These are phyloP conservation scores for Monascus purpureus DNA, from an alignment of 495 filamentous ascomycete species.

Conservation along the genomic window DNA sequence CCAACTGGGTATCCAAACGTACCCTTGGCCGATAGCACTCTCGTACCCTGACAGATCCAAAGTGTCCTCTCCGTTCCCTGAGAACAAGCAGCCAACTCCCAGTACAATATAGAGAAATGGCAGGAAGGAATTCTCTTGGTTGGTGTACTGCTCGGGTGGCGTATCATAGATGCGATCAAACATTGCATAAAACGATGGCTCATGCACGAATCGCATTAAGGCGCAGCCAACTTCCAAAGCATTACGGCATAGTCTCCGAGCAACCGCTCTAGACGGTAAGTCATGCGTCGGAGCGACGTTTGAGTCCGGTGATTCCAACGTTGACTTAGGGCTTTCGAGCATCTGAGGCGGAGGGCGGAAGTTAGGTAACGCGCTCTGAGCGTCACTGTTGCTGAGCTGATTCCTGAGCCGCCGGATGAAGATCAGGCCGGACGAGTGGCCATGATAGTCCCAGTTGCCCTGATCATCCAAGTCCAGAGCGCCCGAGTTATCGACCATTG, in stretches of 20 bases:
- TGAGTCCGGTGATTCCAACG: conserved; percentile 45
- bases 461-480: conserved; percentile 83
- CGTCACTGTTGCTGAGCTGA: conserved; percentile 52
- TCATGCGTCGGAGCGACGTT: conserved; percentile 42
- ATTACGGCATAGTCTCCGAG: conserved; percentile 55
- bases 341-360: conserved; percentile 32
- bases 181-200: conserved; percentile 67
- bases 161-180: conserved; percentile 70
- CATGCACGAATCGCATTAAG: conserved; percentile 76
- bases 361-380: conserved; percentile 32
- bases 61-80: conserved; percentile 32
- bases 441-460: conserved; percentile 90
- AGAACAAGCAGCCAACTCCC: conserved; percentile 77
- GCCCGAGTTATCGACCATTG: conserved; percentile 87
- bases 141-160: conserved; percentile 50
- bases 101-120: conserved; percentile 74
- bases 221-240: conserved; percentile 74
- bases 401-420: conserved; percentile 77
- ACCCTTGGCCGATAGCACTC: conserved; percentile 69
- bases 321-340: conserved; percentile 59
- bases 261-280: conserved; percentile 56
- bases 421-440: conserved; percentile 79
- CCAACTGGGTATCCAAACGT: too few relatives aligned
- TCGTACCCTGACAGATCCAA: conserved; percentile 49
- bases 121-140: conserved; percentile 67